Base-by-base conservation (phyloP, 768 basidiomycete genomes). In the Tephrocybe sp. region DNA sequence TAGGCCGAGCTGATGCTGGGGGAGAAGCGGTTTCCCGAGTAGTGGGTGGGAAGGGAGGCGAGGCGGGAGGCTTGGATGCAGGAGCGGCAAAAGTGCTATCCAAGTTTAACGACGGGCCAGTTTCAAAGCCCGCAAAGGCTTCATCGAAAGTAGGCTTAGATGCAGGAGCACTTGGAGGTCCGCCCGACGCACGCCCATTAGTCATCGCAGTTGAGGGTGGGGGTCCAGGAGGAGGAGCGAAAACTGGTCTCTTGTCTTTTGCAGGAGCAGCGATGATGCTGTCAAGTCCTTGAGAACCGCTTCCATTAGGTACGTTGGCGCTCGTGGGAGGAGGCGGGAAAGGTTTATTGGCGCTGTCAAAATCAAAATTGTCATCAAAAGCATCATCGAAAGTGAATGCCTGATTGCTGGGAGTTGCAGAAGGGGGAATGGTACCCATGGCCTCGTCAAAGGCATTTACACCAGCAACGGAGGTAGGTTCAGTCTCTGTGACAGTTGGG, bases 361-460 rank as follows among this genome's bases (percentile, higher is more conserved):
- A 85, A 64, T 89, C 86, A 59, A 90, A 89, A 36, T 69, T 72
- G 49, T 77, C 75, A 16, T 77, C 76, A 37, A 77, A 77, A 13
- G 65, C 79, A 38, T 79, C 71, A 46, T 86, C 86, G 47, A 91
- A 90, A 3, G 82, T 74, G 56, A 88, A 81, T 19, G 67, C 57
- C 19, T 72, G 64, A 4, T 69, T 56, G 5, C 72, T 54, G 10
- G 78, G 58, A 9, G 66, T 56, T 8, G 65, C 60, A 30, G 65
- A 69, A 25, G 63, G 61, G 0, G 80, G 65, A 18, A 80, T 67
- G 53, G 77, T 81, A 15, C 82, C 78, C 61, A 91, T 73, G 1
- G 86, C 83, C 61, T 89, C 87, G 59, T 91, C 88, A 56, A 91
- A 88, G 43, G 80, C 88, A 54, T 73, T 82, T 1, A 84, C 73